Percentiles rank a stretch among this genome's conserved stretches.
Conservation (phyloP, 1,284 basidiomycete genomes). For the Coriolopsis trogii region DNA sequence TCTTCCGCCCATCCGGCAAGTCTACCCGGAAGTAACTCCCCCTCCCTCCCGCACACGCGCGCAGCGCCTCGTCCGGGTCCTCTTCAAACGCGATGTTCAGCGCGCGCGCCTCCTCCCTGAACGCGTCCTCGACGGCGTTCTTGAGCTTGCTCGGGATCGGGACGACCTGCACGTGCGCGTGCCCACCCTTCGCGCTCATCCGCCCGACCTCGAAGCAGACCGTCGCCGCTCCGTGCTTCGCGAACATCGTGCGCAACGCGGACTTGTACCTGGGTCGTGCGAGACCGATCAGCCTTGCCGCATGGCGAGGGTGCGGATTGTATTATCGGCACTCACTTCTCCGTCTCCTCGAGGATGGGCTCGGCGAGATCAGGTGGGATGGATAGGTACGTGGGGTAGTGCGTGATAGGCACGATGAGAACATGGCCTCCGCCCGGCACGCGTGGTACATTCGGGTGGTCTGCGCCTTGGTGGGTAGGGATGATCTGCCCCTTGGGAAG, state of each 20-base stretch:
- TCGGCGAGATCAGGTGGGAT: slow-evolving; percentile 76
- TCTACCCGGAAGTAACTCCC: slow-evolving; percentile 90
- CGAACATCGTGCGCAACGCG: slow-evolving; percentile 74
- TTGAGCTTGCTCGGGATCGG: slow-evolving; percentile 73
- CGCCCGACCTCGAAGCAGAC: slow-evolving; percentile 91
- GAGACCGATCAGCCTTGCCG: neutral
- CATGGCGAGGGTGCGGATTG: neutral
- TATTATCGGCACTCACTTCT: slow-evolving; percentile 54
- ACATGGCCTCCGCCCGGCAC: slow-evolving; percentile 95
- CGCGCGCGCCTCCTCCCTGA: slow-evolving; percentile 66
- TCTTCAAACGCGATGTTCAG: slow-evolving; percentile 66
- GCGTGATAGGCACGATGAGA: slow-evolving; percentile 83
- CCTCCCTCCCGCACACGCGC: slow-evolving; percentile 50
- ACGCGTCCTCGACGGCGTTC: slow-evolving; percentile 68
- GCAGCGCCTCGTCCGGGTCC: slow-evolving; percentile 66
- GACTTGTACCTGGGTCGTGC: slow-evolving; percentile 66
- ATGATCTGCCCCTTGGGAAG: slow-evolving; percentile 92
- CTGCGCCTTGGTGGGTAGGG: slow-evolving; percentile 65
- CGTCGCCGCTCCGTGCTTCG: slow-evolving; percentile 65
- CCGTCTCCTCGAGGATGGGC: slow-evolving; percentile 81
- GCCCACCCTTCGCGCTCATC: slow-evolving; percentile 84
- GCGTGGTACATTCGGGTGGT: slow-evolving; percentile 40
- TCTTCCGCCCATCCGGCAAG: slow-evolving; percentile 81
- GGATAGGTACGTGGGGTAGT: slow-evolving; percentile 61
- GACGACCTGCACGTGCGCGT: slow-evolving; percentile 89